A percentile compares a stretch with the other conserved stretches of the same genome.
Conservation (phyloP, 2,329 filamentous ascomycete species). For the Lecanicillium sp. region DNA sequence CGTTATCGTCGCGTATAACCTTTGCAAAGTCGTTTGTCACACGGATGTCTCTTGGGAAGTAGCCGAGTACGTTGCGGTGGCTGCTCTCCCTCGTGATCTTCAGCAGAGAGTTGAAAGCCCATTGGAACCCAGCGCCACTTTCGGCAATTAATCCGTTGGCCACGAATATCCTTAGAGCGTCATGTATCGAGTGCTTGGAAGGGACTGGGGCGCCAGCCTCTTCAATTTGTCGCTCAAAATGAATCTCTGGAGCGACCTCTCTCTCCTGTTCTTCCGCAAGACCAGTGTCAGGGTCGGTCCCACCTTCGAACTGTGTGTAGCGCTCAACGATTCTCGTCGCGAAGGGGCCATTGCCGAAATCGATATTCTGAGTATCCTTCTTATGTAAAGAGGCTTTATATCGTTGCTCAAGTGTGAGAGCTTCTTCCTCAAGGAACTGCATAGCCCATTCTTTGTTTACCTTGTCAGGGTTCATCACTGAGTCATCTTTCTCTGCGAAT, state of each 20-base stretch:
- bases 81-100: conserved; percentile 27
- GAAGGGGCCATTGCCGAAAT: background rate
- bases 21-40: conserved; percentile 2
- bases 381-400: conserved; percentile 17
- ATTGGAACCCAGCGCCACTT: conserved; percentile 23
- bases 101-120: conserved; percentile 36
- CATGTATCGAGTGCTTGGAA: conserved; percentile 32
- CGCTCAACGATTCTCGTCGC: background rate
- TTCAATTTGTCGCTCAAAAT: conserved; percentile 50
- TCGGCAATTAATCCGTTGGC: conserved; percentile 21
- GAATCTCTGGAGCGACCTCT: conserved; percentile 57
- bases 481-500: too few species aligned
- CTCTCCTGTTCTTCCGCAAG: conserved; percentile 62
- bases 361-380: conserved; percentile 25
- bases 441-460: conserved; percentile 19
- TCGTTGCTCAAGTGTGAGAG: conserved; percentile 38
- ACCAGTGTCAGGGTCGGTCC: conserved; percentile 12
- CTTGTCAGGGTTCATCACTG: too few species aligned
- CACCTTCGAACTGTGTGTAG: conserved; percentile 11
- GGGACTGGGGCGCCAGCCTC: conserved; percentile 33
- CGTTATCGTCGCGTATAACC: background rate
- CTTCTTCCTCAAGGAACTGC: conserved; percentile 45
- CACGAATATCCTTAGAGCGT: conserved; percentile 32
- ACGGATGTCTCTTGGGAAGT: background rate
- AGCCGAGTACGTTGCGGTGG: too few species aligned